Conservation (phyloP, 345 rosid genomes). For the Euphorbia pulcherrima region DNA sequence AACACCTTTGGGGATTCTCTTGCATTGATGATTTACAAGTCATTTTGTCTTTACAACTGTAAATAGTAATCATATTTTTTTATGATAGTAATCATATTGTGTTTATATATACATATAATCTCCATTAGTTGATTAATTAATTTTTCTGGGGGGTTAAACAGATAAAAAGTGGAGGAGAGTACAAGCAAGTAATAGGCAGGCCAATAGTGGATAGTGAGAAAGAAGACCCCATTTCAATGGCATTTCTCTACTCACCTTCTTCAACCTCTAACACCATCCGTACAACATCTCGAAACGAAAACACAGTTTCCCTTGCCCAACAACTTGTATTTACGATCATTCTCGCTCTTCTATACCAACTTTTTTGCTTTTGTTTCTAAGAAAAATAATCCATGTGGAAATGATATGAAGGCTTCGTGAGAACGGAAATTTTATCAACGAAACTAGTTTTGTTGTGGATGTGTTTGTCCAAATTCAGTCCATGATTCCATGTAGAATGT, state of each 20-base stretch:
- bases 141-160: slow-evolving; percentile 5
- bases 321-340: slow-evolving; percentile 50
- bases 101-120: not conserved
- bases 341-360: slow-evolving; percentile 48
- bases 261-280: slow-evolving; percentile 16
- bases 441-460: no score
- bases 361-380: slow-evolving; percentile 34
- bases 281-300: slow-evolving; percentile 9
- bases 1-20: no score
- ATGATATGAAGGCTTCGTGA: no score
- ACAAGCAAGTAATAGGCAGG: slow-evolving; percentile 64
- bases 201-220: slow-evolving; percentile 38
- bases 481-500: no score
- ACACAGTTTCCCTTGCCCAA: slow-evolving; percentile 52
- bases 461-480: no score
- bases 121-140: no score
- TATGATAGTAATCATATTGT: slow-evolving; percentile 6
- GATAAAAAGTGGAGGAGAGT: slow-evolving; percentile 49
- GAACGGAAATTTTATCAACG: no score
- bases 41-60: slow-evolving; percentile 22
- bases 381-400: no score
- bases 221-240: slow-evolving; percentile 51
- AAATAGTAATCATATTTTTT: not conserved
- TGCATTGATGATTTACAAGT: not conserved
- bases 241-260: slow-evolving; percentile 43